Conservation (phyloP, 2,329 filamentous ascomycete species). For the Pseudogymnoascus sp. region DNA sequence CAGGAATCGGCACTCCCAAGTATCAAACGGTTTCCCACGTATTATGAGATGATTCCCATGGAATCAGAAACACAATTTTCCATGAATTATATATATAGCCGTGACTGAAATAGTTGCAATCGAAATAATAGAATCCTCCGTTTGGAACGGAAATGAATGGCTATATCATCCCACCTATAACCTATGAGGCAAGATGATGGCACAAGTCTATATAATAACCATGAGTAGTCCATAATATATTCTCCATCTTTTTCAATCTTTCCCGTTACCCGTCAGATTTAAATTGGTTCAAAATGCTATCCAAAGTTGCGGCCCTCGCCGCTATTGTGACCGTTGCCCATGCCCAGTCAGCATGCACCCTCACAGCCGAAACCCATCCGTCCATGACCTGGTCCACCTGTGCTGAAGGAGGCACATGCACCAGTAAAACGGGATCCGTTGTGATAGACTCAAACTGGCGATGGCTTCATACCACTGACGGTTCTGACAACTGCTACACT, state of each 20-base stretch:
- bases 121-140: neutral
- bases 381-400: slow-evolving; percentile 41
- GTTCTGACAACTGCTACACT: slow-evolving; percentile 34
- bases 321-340: too few species aligned
- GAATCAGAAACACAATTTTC: neutral
- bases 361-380: slow-evolving; percentile 38
- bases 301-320: too few species aligned
- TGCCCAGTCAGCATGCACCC: too few species aligned
- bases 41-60: neutral
- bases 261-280: too few species aligned
- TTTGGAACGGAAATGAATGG: neutral
- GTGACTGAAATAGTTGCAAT: neutral
- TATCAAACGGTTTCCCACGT: neutral
- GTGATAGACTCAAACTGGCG: slow-evolving; percentile 51
- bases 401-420: slow-evolving; percentile 33
- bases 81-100: neutral
- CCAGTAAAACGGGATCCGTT: slow-evolving; percentile 39
- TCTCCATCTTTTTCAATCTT: too few species aligned
- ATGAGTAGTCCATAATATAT: too few species aligned
- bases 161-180: neutral
- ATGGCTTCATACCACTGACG: slow-evolving; percentile 42
- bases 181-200: neutral
- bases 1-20: neutral
- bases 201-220: too few species aligned
- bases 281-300: too few species aligned